These are phyloP conservation scores for Ophiobolus disseminans DNA, from an alignment of 2,329 filamentous ascomycete genomes.

Conservation along the genomic window DNA sequence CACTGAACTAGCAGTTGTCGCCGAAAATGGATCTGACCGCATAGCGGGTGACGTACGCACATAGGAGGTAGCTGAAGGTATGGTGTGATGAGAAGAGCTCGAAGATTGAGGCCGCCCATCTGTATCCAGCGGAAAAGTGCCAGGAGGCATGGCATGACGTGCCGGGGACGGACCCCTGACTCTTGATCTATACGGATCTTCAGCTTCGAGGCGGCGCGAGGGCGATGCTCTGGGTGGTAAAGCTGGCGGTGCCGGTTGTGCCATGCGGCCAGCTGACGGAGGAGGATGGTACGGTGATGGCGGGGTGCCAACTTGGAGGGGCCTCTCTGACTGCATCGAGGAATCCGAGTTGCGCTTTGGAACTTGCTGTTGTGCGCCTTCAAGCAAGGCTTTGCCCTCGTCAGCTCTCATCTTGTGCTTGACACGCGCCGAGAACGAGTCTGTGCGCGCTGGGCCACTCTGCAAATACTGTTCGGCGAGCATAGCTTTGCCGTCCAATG, in stretches of 20 bases:
- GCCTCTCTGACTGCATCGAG: conserved; percentile 27
- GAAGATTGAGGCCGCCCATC: conserved; percentile 34
- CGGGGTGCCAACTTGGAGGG: conserved; percentile 37
- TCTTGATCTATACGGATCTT: conserved; percentile 41
- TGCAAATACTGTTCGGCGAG: conserved; percentile 37
- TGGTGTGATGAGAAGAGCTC: conserved; percentile 35
- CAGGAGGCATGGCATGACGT: conserved; percentile 34
- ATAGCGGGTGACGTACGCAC: conserved; percentile 28
- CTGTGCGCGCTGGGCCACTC: conserved; percentile 44
- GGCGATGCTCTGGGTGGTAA: conserved; percentile 21
- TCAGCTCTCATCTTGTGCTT: conserved; percentile 61
- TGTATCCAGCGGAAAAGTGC: conserved; percentile 32
- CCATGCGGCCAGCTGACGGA: conserved; percentile 26
- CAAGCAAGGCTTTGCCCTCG: conserved; percentile 59
- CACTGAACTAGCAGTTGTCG: conserved; percentile 16
- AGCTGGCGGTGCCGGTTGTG: conserved; percentile 23
- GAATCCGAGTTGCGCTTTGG: conserved; percentile 40
- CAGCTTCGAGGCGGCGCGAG: conserved; percentile 21
- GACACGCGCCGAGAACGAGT: conserved; percentile 55
- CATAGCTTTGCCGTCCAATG: conserved; percentile 30
- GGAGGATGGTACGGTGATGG: conserved; percentile 27
- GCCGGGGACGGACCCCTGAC: conserved; percentile 39
- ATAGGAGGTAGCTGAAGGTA: conserved; percentile 31
- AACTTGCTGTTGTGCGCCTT: conserved; percentile 43
- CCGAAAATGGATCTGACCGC: conserved; percentile 29